These are phyloP conservation scores for Lactifluus rugatus DNA, from an alignment of 768 basidiomycete genomes.

Conservation along the genomic window DNA sequence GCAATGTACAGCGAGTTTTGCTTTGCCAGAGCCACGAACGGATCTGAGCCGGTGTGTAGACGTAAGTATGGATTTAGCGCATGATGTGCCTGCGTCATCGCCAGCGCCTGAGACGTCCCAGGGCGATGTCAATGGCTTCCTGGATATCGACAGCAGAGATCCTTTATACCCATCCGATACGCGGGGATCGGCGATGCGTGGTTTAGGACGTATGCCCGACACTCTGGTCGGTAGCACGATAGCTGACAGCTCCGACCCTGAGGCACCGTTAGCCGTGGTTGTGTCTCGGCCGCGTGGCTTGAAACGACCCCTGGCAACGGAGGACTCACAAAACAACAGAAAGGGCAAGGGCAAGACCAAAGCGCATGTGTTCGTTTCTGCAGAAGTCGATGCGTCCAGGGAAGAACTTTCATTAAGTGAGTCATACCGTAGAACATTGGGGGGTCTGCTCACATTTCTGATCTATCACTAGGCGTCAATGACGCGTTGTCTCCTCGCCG, in stretches of 20 bases:
- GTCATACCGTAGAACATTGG: neutral
- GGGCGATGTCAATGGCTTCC: neutral
- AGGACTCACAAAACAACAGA: neutral
- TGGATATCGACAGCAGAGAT: neutral
- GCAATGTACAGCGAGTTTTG: neutral
- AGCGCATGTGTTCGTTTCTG: neutral
- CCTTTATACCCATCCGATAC: neutral
- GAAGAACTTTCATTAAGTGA: neutral
- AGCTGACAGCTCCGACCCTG: neutral
- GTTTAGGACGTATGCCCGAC: neutral
- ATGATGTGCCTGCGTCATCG: neutral
- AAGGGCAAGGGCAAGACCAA: neutral
- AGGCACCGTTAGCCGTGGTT: neutral
- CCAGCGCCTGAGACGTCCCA: neutral
- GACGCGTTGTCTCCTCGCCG: too few species aligned
- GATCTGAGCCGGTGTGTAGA: neutral
- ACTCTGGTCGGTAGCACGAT: neutral
- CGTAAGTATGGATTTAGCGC: neutral
- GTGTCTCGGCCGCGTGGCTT: neutral
- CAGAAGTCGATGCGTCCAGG: neutral
- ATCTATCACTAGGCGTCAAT: neutral
- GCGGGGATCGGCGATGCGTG: neutral
- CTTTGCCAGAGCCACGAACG: neutral
- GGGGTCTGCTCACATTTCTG: neutral
- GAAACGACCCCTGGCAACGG: neutral